These are phyloP conservation scores for Trichoderma hamatum DNA, from an alignment of 2,329 filamentous ascomycete genomes.

Conservation along the genomic window DNA sequence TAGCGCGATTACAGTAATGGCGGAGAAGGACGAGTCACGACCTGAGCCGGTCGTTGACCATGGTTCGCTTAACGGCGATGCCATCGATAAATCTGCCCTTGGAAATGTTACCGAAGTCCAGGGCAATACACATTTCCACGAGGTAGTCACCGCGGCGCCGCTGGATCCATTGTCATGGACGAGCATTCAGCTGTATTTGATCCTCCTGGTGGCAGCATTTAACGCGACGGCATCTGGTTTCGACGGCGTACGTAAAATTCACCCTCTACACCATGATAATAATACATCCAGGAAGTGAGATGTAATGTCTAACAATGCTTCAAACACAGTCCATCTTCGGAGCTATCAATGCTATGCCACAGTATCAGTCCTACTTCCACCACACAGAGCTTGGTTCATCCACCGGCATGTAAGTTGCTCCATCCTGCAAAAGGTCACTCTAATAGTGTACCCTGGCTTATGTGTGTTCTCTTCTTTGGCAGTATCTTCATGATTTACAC, in stretches of 20 bases:
- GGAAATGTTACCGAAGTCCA: constrained; percentile 36
- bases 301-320: background rate
- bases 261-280: background rate
- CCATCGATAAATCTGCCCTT: constrained; percentile 29
- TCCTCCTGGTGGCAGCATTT: constrained; percentile 43
- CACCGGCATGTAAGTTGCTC: constrained; percentile 37
- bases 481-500: constrained; percentile 51
- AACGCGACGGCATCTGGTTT: constrained; percentile 45
- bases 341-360: constrained; percentile 39
- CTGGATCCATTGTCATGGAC: constrained; percentile 40
- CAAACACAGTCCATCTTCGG: constrained; percentile 36
- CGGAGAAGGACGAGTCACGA: constrained; percentile 22
- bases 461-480: background rate
- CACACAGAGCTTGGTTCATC: constrained; percentile 35
- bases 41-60: constrained; percentile 23
- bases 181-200: constrained; percentile 42
- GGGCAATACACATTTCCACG: constrained; percentile 36
- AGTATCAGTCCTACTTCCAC: constrained; percentile 37
- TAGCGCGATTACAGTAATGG: background rate
- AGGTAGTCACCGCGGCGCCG: constrained; percentile 36
- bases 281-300: background rate
- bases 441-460: background rate
- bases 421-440: background rate
- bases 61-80: constrained; percentile 29
- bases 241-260: constrained; percentile 38